A percentile compares a stretch with the other conserved stretches of the same genome.
These are phyloP conservation scores for Dryas octopetala DNA, from an alignment of 306 rosid species.

Conservation along the genomic window DNA sequence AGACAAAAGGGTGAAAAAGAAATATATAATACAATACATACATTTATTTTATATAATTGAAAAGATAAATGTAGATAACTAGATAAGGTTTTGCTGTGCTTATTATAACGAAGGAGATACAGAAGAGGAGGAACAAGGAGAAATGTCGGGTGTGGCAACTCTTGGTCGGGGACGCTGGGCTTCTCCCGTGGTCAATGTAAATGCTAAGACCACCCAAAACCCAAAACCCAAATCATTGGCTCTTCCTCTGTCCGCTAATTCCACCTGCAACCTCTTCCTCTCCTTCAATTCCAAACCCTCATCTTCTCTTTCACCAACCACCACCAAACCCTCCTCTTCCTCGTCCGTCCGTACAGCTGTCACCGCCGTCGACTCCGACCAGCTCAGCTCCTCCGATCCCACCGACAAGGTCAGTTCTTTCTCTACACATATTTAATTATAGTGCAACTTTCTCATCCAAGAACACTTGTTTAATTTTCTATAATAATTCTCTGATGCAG, in stretches of 20 bases:
- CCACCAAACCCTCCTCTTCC: conserved; percentile 22
- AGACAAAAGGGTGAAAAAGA: not conserved
- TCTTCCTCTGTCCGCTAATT: conserved; percentile 31
- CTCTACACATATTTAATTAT: not conserved
- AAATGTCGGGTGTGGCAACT: conserved; percentile 26
- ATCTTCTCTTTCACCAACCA: conserved; percentile 4
- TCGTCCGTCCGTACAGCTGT: conserved; percentile 52
- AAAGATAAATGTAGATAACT: conserved; percentile 15
- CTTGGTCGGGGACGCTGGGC: conserved; percentile 33
- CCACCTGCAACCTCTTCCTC: conserved; percentile 30
- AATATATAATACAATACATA: not conserved
- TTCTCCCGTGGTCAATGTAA: conserved; percentile 10
- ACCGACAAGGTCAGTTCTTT: conserved; percentile 47
- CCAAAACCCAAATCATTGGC: conserved; percentile 13
- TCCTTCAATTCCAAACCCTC: conserved; percentile 32
- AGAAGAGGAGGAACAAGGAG: not conserved
- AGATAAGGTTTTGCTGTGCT: conserved; percentile 29
- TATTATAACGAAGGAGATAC: not conserved
- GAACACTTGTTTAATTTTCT: not conserved
- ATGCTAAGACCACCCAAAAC: conserved; percentile 19
- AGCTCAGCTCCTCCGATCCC: conserved; percentile 58
- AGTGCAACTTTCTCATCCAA: not conserved
- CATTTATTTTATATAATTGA: not conserved
- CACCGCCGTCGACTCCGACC: conserved; percentile 74
- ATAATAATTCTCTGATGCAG: conserved; percentile 29